Base-by-base conservation (phyloP, 352 stramenopile species). In the Plasmopara halstedii region DNA sequence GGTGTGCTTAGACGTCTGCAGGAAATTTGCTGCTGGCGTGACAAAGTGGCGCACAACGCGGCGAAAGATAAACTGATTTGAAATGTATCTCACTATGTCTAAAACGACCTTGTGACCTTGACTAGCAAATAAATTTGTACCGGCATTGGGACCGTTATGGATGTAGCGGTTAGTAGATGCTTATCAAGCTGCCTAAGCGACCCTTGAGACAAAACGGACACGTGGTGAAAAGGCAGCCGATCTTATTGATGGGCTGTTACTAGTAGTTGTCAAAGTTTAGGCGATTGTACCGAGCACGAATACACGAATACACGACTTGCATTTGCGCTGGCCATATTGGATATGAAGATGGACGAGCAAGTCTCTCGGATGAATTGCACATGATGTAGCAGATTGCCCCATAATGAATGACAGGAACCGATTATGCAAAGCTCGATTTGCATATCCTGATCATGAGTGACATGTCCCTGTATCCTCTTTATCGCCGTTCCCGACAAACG, bases 391-490 rank as follows among this genome's bases (percentile, higher is more conserved):
- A 4, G 23, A 8, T 27, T 4, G 25, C 25, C 25, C 25, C 1
- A 14, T 17, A 27, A 89, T 98, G 21, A 98, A 98, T 67, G 95
- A 83, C 27, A 13, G 18, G 19, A 21, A 96, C 75, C 65, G 98
- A 98, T 66, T 90, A 98, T 60, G 94, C 83, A 87, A 40, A 86
- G 97, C 55, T 91, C 98, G 76, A 98, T 98, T 57, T 44, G 90
- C 99, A 17, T 98, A 98, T 74, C 85, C 15, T 21, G 34, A 39
- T 39, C 34, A 39, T 39, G 15, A 50, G 42, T 50, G 55, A 63
- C 38, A 58, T 58, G 55, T 29, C 11, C 25, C 53, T 15, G 42
- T 53, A 62, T 42, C 36, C 22, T 56, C 15, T 23, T 32, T 25
- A 11, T 49, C 26, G 21, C 41, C 33, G 37, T 50, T 60, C 23